phyloP scores from a whole-genome alignment of 2,329 filamentous ascomycete genomes.

The Penicillium griseofulvum region DNA sequence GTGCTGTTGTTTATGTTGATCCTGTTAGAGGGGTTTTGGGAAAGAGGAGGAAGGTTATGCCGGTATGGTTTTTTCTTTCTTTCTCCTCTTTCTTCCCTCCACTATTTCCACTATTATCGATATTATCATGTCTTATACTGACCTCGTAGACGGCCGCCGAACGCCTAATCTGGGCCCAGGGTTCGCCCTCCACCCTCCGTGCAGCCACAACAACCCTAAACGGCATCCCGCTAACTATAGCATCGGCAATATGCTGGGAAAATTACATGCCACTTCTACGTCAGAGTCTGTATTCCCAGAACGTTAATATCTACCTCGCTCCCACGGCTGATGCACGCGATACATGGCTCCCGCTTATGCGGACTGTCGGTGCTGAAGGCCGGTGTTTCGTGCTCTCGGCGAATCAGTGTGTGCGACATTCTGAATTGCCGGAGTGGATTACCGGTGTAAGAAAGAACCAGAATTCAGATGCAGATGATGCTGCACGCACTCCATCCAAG shows the following conservation, averaged over 20 bases:
- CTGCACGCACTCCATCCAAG: background rate
- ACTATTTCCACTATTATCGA: background rate
- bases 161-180: conserved; percentile 33
- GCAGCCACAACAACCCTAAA: conserved; percentile 77
- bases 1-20: conserved; percentile 76
- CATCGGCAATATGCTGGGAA: conserved; percentile 90
- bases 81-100: conserved; percentile 10
- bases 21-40: conserved; percentile 69
- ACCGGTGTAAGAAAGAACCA: background rate
- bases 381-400: conserved; percentile 80
- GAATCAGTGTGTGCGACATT: conserved; percentile 71
- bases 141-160: background rate
- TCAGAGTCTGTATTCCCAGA: conserved; percentile 80
- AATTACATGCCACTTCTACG: conserved; percentile 90
- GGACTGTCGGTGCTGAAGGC: conserved; percentile 76
- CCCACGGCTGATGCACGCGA: conserved; percentile 83
- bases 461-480: background rate
- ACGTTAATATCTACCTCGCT: conserved; percentile 85
- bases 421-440: conserved; percentile 56
- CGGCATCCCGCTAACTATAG: conserved; percentile 74
- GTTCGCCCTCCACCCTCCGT: conserved; percentile 71
- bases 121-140: background rate
- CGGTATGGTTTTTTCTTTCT: conserved; percentile 59
- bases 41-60: conserved; percentile 90
- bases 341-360: conserved; percentile 76